Evolutionary conservation across 345 rosid genomes (phyloP).

Genomic region (Linum lewisii): DNA sequence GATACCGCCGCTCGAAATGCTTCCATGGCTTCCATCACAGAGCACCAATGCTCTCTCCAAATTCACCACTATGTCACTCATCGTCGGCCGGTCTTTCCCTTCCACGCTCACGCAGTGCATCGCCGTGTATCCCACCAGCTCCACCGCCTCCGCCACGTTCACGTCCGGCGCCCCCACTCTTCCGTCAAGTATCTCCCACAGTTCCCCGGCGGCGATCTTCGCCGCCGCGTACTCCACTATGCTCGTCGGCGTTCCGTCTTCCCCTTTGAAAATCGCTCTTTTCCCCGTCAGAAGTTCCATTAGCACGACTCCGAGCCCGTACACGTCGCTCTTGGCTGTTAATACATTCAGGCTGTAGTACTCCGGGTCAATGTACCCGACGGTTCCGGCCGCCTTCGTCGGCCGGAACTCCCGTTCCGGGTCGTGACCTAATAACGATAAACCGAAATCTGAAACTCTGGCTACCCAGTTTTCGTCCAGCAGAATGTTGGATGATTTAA

Average conservation of each 20-base stretch:
- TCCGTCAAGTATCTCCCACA: conserved; percentile 43
- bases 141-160: conserved; percentile 73
- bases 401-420: conserved; percentile 28
- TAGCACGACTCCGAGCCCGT: conserved; percentile 79
- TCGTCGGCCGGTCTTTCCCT: conserved; percentile 62
- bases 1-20: conserved; percentile 54
- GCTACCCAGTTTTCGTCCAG: conserved; percentile 69
- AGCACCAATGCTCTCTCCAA: conserved; percentile 61
- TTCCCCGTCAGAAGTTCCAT: conserved; percentile 71
- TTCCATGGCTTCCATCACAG: conserved; percentile 34
- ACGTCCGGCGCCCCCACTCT: conserved; percentile 47
- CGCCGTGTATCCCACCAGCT: conserved; percentile 67
- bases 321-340: conserved; percentile 82
- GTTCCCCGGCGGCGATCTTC: conserved; percentile 32
- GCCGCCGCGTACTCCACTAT: conserved; percentile 67
- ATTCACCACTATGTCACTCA: conserved; percentile 48
- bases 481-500: conserved; percentile 75
- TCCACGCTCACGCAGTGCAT: conserved; percentile 68
- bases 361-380: conserved; percentile 89
- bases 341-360: conserved; percentile 75
- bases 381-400: conserved; percentile 71
- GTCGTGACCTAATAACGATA: conserved; percentile 61
- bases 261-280: conserved; percentile 48
- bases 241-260: conserved; percentile 37
- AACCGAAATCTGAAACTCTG: conserved; percentile 80